These are phyloP conservation scores for Fusarium sp. DNA, from an alignment of 2,329 filamentous ascomycete genomes.

Conservation along the genomic window DNA sequence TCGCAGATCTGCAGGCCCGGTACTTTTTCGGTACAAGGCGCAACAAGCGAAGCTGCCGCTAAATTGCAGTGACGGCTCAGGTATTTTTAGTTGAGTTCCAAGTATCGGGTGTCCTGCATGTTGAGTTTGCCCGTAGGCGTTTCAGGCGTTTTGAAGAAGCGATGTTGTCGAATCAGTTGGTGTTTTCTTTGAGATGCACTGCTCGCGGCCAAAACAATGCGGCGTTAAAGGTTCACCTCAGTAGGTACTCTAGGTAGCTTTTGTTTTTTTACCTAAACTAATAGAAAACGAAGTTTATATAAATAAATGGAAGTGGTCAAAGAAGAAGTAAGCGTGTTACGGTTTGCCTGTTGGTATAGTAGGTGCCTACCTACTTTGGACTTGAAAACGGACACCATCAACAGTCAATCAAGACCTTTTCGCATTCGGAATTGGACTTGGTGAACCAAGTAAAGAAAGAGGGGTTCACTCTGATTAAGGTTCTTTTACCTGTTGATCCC, in stretches of 20 bases:
- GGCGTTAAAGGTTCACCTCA: conserved; percentile 11
- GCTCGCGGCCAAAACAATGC: conserved; percentile 9
- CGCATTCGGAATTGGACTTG: conserved; percentile 7
- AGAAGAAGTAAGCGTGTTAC: background rate
- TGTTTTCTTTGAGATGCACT: conserved; percentile 27
- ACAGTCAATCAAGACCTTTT: conserved; percentile 19
- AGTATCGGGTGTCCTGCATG: conserved; percentile 24
- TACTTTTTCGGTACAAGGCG: conserved; percentile 24
- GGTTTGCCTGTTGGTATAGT: background rate
- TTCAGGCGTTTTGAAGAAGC: conserved; percentile 31
- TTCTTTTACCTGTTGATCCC: conserved; percentile 9
- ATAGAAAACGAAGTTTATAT: background rate
- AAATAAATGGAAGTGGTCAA: background rate
- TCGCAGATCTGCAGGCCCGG: conserved; percentile 39
- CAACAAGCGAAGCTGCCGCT: background rate
- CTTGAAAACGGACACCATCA: background rate
- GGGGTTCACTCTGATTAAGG: background rate
- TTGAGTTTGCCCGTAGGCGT: conserved; percentile 11
- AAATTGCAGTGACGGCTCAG: conserved; percentile 2
- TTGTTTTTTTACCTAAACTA: background rate
- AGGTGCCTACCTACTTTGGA: background rate
- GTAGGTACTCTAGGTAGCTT: background rate
- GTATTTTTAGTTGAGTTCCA: conserved; percentile 17
- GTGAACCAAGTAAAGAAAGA: conserved; percentile 1
- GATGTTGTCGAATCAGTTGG: conserved; percentile 33